These are phyloP conservation scores for Mycena capillaripes DNA, from an alignment of 768 basidiomycete species.

Conservation along the genomic window DNA sequence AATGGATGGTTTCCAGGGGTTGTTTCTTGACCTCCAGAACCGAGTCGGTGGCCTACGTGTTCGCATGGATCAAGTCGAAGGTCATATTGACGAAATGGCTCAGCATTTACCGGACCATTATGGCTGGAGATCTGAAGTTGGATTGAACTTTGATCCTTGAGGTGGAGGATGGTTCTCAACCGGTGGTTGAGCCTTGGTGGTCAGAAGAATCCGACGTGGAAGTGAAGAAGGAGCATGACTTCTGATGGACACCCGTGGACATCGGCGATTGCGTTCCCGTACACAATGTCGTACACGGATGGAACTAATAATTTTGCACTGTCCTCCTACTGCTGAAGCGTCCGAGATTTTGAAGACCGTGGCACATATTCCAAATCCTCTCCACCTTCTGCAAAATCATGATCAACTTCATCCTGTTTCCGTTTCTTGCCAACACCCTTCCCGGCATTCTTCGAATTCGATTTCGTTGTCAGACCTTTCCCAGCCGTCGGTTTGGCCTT, in stretches of 20 bases:
- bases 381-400: background rate
- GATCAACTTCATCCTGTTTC: background rate
- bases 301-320: background rate
- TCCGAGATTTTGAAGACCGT: background rate
- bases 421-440: background rate
- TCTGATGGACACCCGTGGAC: background rate
- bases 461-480: no score
- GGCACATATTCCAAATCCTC: background rate
- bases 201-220: background rate
- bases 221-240: background rate
- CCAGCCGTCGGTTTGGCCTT: no score
- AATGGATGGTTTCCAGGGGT: background rate
- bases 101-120: background rate
- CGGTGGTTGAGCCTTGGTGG: background rate
- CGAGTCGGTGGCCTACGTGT: background rate
- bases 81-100: background rate
- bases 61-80: background rate
- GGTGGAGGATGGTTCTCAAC: constrained; percentile 7
- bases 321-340: background rate
- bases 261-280: background rate
- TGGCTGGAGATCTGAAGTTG: background rate
- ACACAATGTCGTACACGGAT: background rate
- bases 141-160: background rate
- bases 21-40: background rate
- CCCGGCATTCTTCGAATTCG: no score